Conservation (phyloP, 2,329 filamentous ascomycete genomes). For the Aspergillus aculeatus region DNA sequence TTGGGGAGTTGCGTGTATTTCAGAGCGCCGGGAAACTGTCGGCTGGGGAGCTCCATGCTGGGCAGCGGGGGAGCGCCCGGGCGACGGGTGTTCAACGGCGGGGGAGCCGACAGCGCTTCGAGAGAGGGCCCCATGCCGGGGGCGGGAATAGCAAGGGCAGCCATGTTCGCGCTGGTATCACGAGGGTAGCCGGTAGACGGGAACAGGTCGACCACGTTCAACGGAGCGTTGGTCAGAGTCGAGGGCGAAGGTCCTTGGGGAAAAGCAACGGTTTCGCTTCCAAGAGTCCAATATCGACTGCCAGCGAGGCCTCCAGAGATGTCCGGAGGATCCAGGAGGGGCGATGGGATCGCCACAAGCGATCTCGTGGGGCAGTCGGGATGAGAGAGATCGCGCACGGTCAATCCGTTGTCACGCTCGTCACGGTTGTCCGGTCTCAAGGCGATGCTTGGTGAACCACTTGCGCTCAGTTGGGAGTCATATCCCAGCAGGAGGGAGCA, state of each 20-base stretch:
- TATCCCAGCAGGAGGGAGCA: neutral
- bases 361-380: conserved; percentile 8
- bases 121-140: conserved; percentile 62
- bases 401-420: neutral
- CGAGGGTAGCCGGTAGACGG: conserved; percentile 43
- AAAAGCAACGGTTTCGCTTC: conserved; percentile 34
- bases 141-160: conserved; percentile 60
- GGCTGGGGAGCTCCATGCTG: conserved; percentile 67
- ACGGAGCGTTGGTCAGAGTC: conserved; percentile 40
- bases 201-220: conserved; percentile 38
- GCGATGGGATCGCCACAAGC: conserved; percentile 38
- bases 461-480: conserved; percentile 6
- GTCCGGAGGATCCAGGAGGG: conserved; percentile 52
- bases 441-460: neutral
- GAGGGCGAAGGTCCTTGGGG: conserved; percentile 37
- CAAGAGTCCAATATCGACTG: conserved; percentile 49
- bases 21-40: conserved; percentile 48
- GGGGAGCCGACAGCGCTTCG: conserved; percentile 60
- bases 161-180: conserved; percentile 57
- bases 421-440: neutral
- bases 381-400: conserved; percentile 1
- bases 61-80: conserved; percentile 68
- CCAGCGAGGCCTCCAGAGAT: conserved; percentile 47
- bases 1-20: conserved; percentile 48
- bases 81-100: conserved; percentile 65